Evolutionary conservation across 257 asterid genomes (phyloP).

Genomic region (Primulina tabacum): DNA sequence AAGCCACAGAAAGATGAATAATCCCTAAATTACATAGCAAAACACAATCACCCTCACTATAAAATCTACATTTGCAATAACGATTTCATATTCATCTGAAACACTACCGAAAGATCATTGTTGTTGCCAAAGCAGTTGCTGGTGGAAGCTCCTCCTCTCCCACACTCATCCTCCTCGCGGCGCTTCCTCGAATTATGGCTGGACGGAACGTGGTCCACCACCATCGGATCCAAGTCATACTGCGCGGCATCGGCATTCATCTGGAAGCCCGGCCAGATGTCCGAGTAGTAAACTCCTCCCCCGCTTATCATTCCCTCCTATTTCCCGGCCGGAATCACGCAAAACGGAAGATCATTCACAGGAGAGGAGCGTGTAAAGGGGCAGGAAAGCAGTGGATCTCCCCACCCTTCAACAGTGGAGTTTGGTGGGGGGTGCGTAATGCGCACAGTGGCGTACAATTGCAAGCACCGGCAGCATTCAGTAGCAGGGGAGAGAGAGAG

Average conservation of each 20-base stretch:
- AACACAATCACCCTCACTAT: background rate
- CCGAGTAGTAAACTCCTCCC: conserved; percentile 43
- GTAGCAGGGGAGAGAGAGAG: too few relatives aligned
- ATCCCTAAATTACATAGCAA: background rate
- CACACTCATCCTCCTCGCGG: conserved; percentile 40
- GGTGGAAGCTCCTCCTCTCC: conserved; percentile 43
- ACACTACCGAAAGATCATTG: conserved; percentile 28
- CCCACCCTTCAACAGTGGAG: conserved; percentile 19
- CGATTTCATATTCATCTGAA: background rate
- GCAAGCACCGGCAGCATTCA: background rate
- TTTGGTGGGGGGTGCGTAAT: background rate
- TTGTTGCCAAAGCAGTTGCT: conserved; percentile 36
- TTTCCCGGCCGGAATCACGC: conserved; percentile 37
- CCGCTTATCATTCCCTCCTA: conserved; percentile 5
- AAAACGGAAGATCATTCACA: conserved; percentile 25
- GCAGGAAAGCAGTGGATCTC: conserved; percentile 25
- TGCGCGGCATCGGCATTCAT: conserved; percentile 34
- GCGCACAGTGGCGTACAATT: background rate
- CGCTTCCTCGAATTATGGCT: conserved; percentile 49
- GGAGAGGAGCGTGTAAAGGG: conserved; percentile 24
- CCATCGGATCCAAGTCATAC: conserved; percentile 49
- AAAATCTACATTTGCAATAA: background rate
- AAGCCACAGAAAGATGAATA: too few relatives aligned
- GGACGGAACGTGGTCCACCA: conserved; percentile 36
- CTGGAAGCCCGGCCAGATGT: conserved; percentile 62